Evolutionary conservation across 2,329 filamentous ascomycete species (phyloP), one percentile per base, ranked within the genome.

Genomic region (Dactylonectria estremocensis): DNA sequence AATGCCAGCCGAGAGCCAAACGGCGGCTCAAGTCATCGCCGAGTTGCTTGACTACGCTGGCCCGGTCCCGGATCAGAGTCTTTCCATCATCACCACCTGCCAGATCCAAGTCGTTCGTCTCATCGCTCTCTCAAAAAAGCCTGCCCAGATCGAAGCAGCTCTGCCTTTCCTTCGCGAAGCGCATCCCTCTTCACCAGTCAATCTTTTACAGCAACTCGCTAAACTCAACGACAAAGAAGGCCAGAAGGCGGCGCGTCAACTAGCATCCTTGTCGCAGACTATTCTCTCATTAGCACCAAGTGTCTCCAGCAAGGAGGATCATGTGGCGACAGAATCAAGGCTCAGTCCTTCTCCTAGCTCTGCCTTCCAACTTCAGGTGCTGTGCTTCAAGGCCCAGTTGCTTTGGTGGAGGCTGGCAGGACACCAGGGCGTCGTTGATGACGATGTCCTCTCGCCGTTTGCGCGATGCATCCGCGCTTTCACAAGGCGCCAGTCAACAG

Each of bases 201-300:
- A 84, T 11, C 80, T 93, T 2, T 81, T 94, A 1, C 74, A 86
- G 8, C 78, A 82, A 8, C 82, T 85, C 6, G 83, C 84, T 0
- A 80, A 82, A 61, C 77, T 79, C 53, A 78, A 79, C 61, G 76
- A 82, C 3, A 81, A 86, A 16, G 84, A 87, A n/a, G 77, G 82
- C 11, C 80, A 83, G 8, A 94, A 93, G 76, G 83, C 86, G 18
- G 85, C 88, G 10, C 89, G 89, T 3, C 91, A 94, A 69, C 81
- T 95, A 18, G 91, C 94, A 56, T 86, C 85, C 0, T 76, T 94
- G 2, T 90, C 91, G 0, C 90, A 93, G 71, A 85, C 85, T 3
- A 81, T 95, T 0, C 81, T 95, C 1, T 87, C 89, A 0, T 80
- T 95, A 1, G 88, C 90, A 31, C 92, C 93, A 1, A 92, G 89